Evolutionary conservation across 768 basidiomycete genomes (phyloP), one percentile per base, ranked within the genome.

Genomic region (Mycena galopus): DNA sequence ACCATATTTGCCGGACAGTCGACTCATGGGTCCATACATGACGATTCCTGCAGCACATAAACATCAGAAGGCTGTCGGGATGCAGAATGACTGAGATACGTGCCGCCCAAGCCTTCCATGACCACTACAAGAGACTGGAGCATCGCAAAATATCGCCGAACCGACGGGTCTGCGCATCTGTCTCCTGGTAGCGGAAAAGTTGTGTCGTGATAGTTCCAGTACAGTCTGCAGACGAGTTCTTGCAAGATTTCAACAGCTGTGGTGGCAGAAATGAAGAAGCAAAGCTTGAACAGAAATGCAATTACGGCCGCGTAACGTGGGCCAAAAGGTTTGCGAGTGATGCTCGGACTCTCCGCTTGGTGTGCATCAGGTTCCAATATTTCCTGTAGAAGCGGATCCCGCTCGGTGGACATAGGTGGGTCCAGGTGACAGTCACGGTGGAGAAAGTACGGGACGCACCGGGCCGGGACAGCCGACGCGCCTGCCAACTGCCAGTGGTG

Each of bases 21-120:
- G 64, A 33, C 64, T 65, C 64, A 65, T 65, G 9, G 64, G 51
- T 0, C 44, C 35, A 42, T 39, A 65, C 53, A 65, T 65, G 64
- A 55, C 4, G 17, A 65, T 33, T n/a, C 64, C 64, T 65, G 21
- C 19, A 4, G 17, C 39, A 21, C 35, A 39, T 25, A 35, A 39
- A 17, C 25, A 12, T 39, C 8, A 42, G 10, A 4, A 47, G 44
- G 19, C 21, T 17, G 14, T 2, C 16, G 10, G n/a, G 47, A 25
- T 14, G 10, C 25, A 19, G 7, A 11, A 19, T 39, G 9, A 21
- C 44, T 4, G 37, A 27, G 21, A 23, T 8, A 39, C 32, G 6
- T 11, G 56, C 64, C 64, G 27, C 33, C 64, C 37, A 32, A 27
- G 27, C 64, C 29, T 35, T 65, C 64, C 51, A 65, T 39, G 51